These are phyloP conservation scores for Eucalyptus shirleyi DNA, from an alignment of 345 rosid genomes.

Conservation along the genomic window DNA sequence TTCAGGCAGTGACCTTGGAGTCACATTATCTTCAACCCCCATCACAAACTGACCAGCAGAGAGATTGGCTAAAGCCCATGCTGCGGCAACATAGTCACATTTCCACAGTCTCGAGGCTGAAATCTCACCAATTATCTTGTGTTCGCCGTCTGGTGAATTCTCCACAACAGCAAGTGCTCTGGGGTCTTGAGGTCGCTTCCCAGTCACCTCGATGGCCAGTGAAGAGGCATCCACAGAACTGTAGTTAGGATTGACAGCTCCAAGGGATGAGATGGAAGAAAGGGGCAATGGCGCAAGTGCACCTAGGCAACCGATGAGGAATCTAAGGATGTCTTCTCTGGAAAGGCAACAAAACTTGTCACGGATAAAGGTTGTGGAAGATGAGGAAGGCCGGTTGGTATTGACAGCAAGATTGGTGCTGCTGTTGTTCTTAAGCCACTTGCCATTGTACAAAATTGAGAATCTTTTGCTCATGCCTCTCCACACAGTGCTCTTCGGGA, in stretches of 20 bases:
- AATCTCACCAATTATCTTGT: slow-evolving; percentile 80
- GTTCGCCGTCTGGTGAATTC: slow-evolving; percentile 36
- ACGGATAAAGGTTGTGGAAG: slow-evolving; percentile 31
- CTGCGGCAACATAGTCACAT: slow-evolving; percentile 85
- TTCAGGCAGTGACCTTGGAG: slow-evolving; percentile 50
- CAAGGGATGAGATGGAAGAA: slow-evolving; percentile 63
- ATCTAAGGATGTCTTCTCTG: slow-evolving; percentile 85
- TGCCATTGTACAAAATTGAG: slow-evolving; percentile 69
- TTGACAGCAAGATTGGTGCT: slow-evolving; percentile 30
- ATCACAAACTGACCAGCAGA: slow-evolving; percentile 91
- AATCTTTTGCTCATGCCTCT: slow-evolving; percentile 97
- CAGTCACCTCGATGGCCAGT: slow-evolving; percentile 58
- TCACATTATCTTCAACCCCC: slow-evolving; percentile 82
- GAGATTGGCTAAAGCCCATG: slow-evolving; percentile 93
- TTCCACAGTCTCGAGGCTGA: slow-evolving; percentile 93
- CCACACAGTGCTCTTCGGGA: slow-evolving; percentile 66
- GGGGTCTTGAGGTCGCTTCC: slow-evolving; percentile 51
- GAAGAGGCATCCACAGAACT: slow-evolving; percentile 51
- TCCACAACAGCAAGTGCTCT: slow-evolving; percentile 75
- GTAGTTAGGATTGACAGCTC: slow-evolving; percentile 52
- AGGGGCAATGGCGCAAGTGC: slow-evolving; percentile 96
- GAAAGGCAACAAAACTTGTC: slow-evolving; percentile 95
- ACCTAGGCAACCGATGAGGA: slow-evolving; percentile 92
- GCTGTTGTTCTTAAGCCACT: slow-evolving; percentile 86
- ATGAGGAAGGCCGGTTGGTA: slow-evolving; percentile 42